phyloP scores from a whole-genome alignment of 352 stramenopile genomes.

The Blastocystis sp. region DNA sequence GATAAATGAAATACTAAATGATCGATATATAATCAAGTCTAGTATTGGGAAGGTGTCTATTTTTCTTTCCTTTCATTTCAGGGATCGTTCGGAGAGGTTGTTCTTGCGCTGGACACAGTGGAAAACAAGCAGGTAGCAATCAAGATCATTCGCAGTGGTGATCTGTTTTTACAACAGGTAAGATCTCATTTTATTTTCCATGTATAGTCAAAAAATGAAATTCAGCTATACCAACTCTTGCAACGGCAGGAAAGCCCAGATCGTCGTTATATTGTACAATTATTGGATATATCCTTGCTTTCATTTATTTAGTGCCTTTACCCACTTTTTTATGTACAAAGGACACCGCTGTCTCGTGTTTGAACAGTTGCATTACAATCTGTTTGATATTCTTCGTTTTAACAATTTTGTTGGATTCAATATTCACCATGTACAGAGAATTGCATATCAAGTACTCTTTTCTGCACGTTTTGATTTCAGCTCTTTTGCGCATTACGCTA shows the following conservation, averaged over 20 bases:
- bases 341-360: slow-evolving; percentile 77
- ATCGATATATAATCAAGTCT: slow-evolving; percentile 18
- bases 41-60: slow-evolving; percentile 46
- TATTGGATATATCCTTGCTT: slow-evolving; percentile 21
- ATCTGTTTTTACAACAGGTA: slow-evolving; percentile 72
- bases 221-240: slow-evolving; percentile 74
- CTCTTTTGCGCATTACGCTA: slow-evolving; percentile 69
- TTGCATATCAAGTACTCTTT: slow-evolving; percentile 65
- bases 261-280: slow-evolving; percentile 73
- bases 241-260: slow-evolving; percentile 68
- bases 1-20: slow-evolving; percentile 5
- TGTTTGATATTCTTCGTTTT: slow-evolving; percentile 76
- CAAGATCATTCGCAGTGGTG: slow-evolving; percentile 78
- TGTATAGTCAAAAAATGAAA: slow-evolving; percentile 69
- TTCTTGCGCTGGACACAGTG: slow-evolving; percentile 72
- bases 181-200: background rate
- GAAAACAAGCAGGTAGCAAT: slow-evolving; percentile 72
- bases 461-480: slow-evolving; percentile 63
- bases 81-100: slow-evolving; percentile 77
- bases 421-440: slow-evolving; percentile 69
- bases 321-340: slow-evolving; percentile 74
- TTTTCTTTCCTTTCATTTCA: slow-evolving; percentile 57
- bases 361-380: slow-evolving; percentile 73
- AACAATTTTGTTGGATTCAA: slow-evolving; percentile 73
- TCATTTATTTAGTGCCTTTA: slow-evolving; percentile 69